Evolutionary conservation across 2,329 filamentous ascomycete genomes (phyloP).

Genomic region (Pyrenophora teres): DNA sequence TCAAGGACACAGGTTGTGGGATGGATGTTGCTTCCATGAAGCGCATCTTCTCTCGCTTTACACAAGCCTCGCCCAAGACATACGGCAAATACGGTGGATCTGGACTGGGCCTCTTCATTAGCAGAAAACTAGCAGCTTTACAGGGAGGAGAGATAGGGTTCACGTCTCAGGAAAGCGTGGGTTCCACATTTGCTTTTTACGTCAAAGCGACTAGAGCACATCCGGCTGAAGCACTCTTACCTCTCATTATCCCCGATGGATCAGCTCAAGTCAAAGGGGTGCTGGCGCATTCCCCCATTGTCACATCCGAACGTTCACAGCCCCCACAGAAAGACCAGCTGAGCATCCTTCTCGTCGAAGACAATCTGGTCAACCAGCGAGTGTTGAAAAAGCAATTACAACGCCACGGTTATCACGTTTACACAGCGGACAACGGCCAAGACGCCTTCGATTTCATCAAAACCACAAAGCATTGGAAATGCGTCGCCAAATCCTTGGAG

Average conservation of each 20-base stretch:
- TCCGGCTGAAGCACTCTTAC: background rate
- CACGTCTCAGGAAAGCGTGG: slow-evolving; percentile 19
- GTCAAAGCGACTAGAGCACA: slow-evolving; percentile 11
- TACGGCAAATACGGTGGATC: slow-evolving; percentile 30
- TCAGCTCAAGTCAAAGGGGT: background rate
- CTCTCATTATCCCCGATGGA: background rate
- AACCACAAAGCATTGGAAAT: slow-evolving; percentile 2
- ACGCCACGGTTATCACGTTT: slow-evolving; percentile 25
- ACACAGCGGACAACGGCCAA: slow-evolving; percentile 33
- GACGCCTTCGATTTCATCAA: slow-evolving; percentile 27
- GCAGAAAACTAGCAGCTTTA: slow-evolving; percentile 26
- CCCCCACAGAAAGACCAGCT: background rate
- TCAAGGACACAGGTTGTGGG: slow-evolving; percentile 8
- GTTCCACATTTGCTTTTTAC: slow-evolving; percentile 34
- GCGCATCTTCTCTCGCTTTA: slow-evolving; percentile 29
- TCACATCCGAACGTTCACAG: background rate
- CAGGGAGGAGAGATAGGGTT: slow-evolving; percentile 33
- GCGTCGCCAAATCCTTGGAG: background rate
- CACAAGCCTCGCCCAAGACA: slow-evolving; percentile 30
- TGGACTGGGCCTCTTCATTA: slow-evolving; percentile 29
- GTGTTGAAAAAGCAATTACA: slow-evolving; percentile 31
- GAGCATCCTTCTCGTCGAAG: slow-evolving; percentile 32
- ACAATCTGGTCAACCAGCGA: slow-evolving; percentile 40
- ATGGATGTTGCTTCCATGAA: slow-evolving; percentile 5
- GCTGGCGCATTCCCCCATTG: background rate